Evolutionary conservation across 805 yeast genomes (phyloP).

Genomic region (Candida wancherniae): DNA sequence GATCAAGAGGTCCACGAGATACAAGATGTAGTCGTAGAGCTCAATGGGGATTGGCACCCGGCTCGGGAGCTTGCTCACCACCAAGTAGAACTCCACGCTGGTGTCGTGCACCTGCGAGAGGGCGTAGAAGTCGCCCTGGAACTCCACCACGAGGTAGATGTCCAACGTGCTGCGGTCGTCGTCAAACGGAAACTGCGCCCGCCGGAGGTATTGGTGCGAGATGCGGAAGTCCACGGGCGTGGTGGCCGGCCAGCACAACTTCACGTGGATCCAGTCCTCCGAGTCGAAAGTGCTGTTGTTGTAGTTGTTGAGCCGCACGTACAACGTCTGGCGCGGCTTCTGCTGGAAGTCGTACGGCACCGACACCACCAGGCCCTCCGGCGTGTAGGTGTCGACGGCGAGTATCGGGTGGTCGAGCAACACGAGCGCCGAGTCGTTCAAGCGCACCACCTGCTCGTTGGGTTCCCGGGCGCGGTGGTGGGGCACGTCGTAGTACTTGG

Average conservation of each 20-base stretch:
- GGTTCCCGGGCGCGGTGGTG: neutral
- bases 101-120: conserved; percentile 3
- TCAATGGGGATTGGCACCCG: conserved; percentile 17
- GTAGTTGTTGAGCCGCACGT: conserved; percentile 34
- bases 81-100: conserved; percentile 6
- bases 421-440: conserved; percentile 13
- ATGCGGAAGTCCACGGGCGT: conserved; percentile 12
- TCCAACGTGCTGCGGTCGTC: conserved; percentile 7
- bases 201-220: conserved; percentile 9
- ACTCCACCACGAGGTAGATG: conserved; percentile 13
- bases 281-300: conserved; percentile 20
- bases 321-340: conserved; percentile 13
- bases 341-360: conserved; percentile 12
- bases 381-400: conserved; percentile 6
- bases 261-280: conserved; percentile 16
- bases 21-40: conserved; percentile 14
- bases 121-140: conserved; percentile 15
- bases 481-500: conserved; percentile 34
- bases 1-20: conserved; percentile 12
- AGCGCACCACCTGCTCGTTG: neutral
- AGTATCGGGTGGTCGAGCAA: conserved; percentile 14
- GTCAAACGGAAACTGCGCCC: conserved; percentile 1
- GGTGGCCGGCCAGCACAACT: conserved; percentile 20
- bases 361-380: conserved; percentile 3
- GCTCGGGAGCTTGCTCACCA: conserved; percentile 13